Base-by-base conservation (phyloP, 2,329 filamentous ascomycete species). In the Colletotrichum trifolii region DNA sequence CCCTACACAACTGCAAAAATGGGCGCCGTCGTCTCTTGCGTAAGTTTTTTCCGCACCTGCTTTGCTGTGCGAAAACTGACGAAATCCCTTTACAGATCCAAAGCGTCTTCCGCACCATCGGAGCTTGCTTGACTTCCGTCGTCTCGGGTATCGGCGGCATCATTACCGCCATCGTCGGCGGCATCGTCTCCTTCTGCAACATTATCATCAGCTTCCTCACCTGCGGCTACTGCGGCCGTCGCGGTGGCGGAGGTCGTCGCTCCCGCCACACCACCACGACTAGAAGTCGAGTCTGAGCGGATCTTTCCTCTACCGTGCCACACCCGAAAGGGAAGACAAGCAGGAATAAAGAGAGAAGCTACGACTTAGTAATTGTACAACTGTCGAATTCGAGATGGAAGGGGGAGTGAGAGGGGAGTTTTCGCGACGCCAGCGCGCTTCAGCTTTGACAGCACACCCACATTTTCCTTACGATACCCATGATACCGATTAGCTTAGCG, bases 1-100 rank as follows among this genome's bases (percentile, higher is more conserved):
- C 17, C 53, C 63, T 61, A 50, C 43, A 47, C 54, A 61, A 65
- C 46, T 17, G 66, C 43, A 46, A 89, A 78, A 71, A 95, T 96
- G 92, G 92, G 92, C 81, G 91, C 90, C 78, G 89, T 96, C 74
- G 83, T 93, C 70, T 94, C 91, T 76, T 94, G 92, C 76, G 92
- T 95, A 92, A 74, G 91, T 86, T 12, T 8, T 15, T n/a, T 8
- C 10, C 25, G 33, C 11, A 6, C 7, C 33, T 38, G 17, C 15
- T 13, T 5, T 10, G 50, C n/a, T 68, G 72, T 69, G 74, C 69
- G 60, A n/a, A 35, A 34, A n/a, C 64, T 45, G 10, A 43, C 10
- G 1, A 0, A 2, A 6, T 1, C 15, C 52, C 15, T 36, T 42
- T 45, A 64, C 69, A 91, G 88, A 83, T 91, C 74, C 71, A 82